phyloP scores from a whole-genome alignment of 257 asterid genomes.

The Solanum clarkiae region DNA sequence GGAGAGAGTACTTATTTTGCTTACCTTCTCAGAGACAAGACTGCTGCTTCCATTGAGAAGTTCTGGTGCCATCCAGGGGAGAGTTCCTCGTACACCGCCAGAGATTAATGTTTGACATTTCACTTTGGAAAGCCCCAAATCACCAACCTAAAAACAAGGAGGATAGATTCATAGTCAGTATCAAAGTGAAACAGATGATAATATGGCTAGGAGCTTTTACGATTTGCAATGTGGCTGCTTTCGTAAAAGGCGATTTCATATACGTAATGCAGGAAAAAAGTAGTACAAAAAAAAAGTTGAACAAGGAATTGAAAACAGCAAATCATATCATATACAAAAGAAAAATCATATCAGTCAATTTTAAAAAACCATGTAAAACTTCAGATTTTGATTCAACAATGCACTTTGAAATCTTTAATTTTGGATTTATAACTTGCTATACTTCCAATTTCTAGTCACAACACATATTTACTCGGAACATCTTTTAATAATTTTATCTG shows the following conservation, averaged over 20 bases:
- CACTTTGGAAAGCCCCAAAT: slow-evolving; percentile 94
- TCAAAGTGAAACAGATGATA: not conserved
- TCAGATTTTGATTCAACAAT: not conserved
- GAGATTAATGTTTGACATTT: slow-evolving; percentile 91
- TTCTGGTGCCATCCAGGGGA: slow-evolving; percentile 99
- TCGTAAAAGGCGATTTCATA: not conserved
- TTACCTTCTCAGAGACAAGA: slow-evolving; percentile 95
- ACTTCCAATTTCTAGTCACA: not conserved
- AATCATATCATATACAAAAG: not conserved
- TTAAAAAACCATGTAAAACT: not conserved
- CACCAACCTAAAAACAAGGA: slow-evolving; percentile 64
- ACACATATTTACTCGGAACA: not conserved
- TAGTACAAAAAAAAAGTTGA: not conserved
- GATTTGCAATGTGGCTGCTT: not conserved
- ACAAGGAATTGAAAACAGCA: not conserved
- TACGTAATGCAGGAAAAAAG: not conserved
- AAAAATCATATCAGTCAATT: not conserved
- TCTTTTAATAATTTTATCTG: not conserved
- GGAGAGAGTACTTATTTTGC: not conserved
- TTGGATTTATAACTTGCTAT: not conserved
- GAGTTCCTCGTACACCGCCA: slow-evolving; percentile 99
- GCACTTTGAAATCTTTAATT: not conserved
- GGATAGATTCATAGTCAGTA: not conserved
- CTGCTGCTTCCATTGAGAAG: slow-evolving; percentile 97
- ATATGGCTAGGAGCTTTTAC: not conserved